Conservation (phyloP, 257 asterid genomes). For the Buddleja alternifolia region DNA sequence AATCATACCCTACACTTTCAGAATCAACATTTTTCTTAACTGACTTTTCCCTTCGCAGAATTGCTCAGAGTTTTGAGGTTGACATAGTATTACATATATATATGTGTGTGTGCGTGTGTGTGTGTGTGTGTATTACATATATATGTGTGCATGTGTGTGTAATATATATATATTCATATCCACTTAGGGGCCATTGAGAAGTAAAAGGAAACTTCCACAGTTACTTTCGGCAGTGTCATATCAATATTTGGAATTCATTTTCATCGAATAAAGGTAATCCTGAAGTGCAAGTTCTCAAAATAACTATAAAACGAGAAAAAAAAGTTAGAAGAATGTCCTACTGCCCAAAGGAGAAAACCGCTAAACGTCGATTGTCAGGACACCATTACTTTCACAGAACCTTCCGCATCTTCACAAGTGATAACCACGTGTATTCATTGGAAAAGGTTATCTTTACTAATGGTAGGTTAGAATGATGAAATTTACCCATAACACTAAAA, state of each 20-base stretch:
- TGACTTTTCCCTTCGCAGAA: neutral
- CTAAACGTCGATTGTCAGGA: neutral
- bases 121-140: no score
- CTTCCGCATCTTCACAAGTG: no score
- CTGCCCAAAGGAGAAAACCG: slow-evolving; percentile 10
- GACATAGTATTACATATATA: no score
- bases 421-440: no score
- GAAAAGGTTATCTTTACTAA: no score
- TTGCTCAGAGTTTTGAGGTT: neutral
- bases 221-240: neutral
- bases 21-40: neutral
- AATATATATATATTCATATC: no score
- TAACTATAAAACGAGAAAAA: slow-evolving; percentile 1
- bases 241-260: neutral
- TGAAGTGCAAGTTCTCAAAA: slow-evolving; percentile 8
- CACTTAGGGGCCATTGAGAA: slow-evolving; percentile 7
- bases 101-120: no score
- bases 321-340: neutral
- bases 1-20: slow-evolving; percentile 3
- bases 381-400: no score
- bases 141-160: no score
- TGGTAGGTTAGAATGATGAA: no score
- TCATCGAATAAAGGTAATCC: neutral
- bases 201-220: neutral
- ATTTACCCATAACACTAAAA: no score